Evolutionary conservation across 208 protist genomes (phyloP), one percentile per base, ranked within the genome.

Genomic region (Acanthamoeba triangularis): DNA sequence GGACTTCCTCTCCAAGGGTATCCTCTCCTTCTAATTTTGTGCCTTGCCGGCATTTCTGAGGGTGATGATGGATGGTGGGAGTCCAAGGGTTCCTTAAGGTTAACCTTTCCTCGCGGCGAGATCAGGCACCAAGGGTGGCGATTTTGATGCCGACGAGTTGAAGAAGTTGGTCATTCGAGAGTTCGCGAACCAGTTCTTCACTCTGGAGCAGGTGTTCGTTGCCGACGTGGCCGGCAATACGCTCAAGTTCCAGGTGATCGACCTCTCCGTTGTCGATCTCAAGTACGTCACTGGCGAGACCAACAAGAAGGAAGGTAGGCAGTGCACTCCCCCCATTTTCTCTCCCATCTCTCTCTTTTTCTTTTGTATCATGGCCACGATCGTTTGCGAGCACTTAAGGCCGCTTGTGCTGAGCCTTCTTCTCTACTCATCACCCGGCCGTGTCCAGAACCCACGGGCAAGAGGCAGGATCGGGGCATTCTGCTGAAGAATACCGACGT

Each of bases 401-500:
- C n/a, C n/a, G n/a, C n/a, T n/a, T n/a, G n/a, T n/a, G n/a, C n/a
- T n/a, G n/a, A n/a, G n/a, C n/a, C n/a, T n/a, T n/a, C n/a, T n/a
- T n/a, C n/a, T n/a, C n/a, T n/a, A n/a, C n/a, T n/a, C n/a, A n/a
- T n/a, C n/a, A n/a, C n/a, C n/a, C n/a, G n/a, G n/a, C n/a, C n/a
- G n/a, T n/a, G n/a, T n/a, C n/a, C n/a, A 74, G 49, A 87, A 25
- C 25, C 78, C 13, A n/a, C 37, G 11, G 78, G 78, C 23, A 47
- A 87, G 78, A 5, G 49, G 13, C 47, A 23, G 28, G 49, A 59
- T 14, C 20, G 84, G 8, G 84, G 84, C 41, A 67, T 90, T n/a
- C 49, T 90, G 84, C 28, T 90, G 3, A 90, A 90, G 59, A 35
- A 90, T 6, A 90, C 84, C 49, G 84, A 90, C 54, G 41, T 90